These are phyloP conservation scores for Hypoxylon sp. DNA, from an alignment of 2,329 filamentous ascomycete genomes.

Conservation along the genomic window DNA sequence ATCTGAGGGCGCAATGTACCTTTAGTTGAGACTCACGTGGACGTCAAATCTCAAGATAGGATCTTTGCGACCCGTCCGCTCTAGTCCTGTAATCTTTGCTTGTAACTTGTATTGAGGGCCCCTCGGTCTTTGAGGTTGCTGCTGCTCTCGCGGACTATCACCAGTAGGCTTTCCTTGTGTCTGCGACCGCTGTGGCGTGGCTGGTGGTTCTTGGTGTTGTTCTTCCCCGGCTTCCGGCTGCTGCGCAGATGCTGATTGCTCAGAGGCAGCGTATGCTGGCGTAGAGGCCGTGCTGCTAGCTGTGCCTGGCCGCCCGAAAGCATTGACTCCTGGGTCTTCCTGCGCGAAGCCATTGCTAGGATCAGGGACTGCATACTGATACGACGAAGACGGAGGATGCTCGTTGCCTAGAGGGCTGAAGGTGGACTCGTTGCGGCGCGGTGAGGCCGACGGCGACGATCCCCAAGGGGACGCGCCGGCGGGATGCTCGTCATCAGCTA, in stretches of 20 bases:
- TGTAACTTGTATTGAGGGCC: conserved; percentile 87
- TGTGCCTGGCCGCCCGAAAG: conserved; percentile 63
- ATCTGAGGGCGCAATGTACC: conserved; percentile 34
- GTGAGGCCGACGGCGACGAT: conserved; percentile 66
- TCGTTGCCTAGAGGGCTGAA: conserved; percentile 62
- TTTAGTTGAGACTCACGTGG: conserved; percentile 75
- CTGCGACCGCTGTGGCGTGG: conserved; percentile 45
- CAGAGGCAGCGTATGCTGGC: conserved; percentile 57
- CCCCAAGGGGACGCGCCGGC: conserved; percentile 70
- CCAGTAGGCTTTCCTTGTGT: conserved; percentile 43
- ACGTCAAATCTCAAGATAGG: conserved; percentile 96
- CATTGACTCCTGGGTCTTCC: conserved; percentile 57
- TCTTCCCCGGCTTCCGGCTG: conserved; percentile 48
- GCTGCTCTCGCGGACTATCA: conserved; percentile 47
- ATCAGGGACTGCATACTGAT: conserved; percentile 60
- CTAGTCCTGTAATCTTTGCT: conserved; percentile 93
- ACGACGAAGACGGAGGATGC: conserved; percentile 56
- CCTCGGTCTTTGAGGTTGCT: conserved; percentile 68
- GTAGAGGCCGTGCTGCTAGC: conserved; percentile 63
- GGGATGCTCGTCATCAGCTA: conserved; percentile 68
- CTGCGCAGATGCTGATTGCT: conserved; percentile 52
- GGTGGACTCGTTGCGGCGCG: conserved; percentile 61
- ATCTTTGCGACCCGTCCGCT: conserved; percentile 95
- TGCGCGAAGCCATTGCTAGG: conserved; percentile 61
- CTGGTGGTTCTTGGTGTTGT: conserved; percentile 45